phyloP scores from a whole-genome alignment of 2,329 filamentous ascomycete species.

The Ascochyta fabae region DNA sequence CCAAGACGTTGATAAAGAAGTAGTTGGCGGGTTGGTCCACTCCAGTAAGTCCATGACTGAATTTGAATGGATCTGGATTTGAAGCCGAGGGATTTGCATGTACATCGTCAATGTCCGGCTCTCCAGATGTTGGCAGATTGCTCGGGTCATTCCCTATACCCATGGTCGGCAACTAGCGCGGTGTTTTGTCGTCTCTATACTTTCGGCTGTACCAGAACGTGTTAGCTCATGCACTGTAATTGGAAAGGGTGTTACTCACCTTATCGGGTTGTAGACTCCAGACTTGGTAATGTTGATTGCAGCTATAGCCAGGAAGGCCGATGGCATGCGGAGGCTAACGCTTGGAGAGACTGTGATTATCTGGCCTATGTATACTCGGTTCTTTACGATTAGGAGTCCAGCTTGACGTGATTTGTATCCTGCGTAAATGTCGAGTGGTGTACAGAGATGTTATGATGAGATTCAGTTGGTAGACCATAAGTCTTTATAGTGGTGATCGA shows the following conservation, averaged over 20 bases:
- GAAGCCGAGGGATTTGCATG: slow-evolving; percentile 10
- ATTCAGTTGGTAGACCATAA: not conserved
- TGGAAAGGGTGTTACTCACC: not conserved
- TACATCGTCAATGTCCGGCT: slow-evolving; percentile 13
- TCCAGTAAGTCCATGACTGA: slow-evolving; percentile 51
- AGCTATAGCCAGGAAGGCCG: no score
- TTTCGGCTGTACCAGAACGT: not conserved
- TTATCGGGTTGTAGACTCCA: not conserved
- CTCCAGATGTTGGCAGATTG: not conserved
- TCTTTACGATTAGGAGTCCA: not conserved
- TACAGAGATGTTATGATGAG: not conserved
- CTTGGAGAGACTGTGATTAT: no score
- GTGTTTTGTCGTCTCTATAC: not conserved
- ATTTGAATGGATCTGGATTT: slow-evolving; percentile 34
- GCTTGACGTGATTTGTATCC: not conserved
- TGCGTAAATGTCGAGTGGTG: slow-evolving; percentile 1
- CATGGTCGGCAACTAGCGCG: not conserved
- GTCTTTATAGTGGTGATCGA: slow-evolving; percentile 1
- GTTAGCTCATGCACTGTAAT: no score
- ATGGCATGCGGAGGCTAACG: no score
- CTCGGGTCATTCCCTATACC: not conserved
- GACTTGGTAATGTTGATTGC: no score
- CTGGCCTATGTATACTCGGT: no score
- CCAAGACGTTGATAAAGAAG: slow-evolving; percentile 35
- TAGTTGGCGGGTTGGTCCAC: slow-evolving; percentile 54